Evolutionary conservation across 257 asterid species (phyloP).

Genomic region (Ballota nigra): DNA sequence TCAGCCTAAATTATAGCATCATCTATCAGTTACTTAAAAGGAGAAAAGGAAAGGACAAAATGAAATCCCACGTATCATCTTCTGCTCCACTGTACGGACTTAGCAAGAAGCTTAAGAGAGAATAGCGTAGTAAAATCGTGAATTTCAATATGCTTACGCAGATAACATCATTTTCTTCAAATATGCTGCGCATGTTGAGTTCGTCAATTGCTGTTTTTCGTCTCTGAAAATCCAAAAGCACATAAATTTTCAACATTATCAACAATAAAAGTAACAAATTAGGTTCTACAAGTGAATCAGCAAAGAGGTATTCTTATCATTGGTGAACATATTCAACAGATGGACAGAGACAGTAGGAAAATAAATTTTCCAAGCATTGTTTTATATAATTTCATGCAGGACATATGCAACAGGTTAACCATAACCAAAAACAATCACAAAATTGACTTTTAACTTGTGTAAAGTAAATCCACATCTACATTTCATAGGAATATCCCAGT

Average conservation of each 20-base stretch:
- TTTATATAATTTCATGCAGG: background rate
- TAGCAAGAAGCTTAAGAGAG: background rate
- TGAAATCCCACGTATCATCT: background rate
- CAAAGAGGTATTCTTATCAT: background rate
- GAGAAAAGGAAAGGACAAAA: background rate
- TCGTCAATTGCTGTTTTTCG: conserved; percentile 93
- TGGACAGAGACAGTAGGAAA: background rate
- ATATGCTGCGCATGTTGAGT: conserved; percentile 90
- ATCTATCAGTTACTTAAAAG: background rate
- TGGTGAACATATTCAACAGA: background rate
- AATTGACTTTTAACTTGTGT: background rate
- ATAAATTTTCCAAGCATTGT: background rate
- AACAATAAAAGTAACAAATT: background rate
- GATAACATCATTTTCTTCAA: conserved; percentile 86
- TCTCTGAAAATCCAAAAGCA: conserved; percentile 53
- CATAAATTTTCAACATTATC: background rate
- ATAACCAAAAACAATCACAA: background rate
- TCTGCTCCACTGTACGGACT: too few species aligned
- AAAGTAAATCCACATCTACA: background rate
- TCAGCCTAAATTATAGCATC: conserved; percentile 59
- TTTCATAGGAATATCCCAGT: background rate
- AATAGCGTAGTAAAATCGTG: background rate
- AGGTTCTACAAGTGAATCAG: background rate
- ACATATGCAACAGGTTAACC: background rate
- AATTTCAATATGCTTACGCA: conserved; percentile 60